A percentile compares a stretch with the other conserved stretches of the same genome.
Conservation (phyloP, 192 early-diverging fungal species). For the Podila minutissima region DNA sequence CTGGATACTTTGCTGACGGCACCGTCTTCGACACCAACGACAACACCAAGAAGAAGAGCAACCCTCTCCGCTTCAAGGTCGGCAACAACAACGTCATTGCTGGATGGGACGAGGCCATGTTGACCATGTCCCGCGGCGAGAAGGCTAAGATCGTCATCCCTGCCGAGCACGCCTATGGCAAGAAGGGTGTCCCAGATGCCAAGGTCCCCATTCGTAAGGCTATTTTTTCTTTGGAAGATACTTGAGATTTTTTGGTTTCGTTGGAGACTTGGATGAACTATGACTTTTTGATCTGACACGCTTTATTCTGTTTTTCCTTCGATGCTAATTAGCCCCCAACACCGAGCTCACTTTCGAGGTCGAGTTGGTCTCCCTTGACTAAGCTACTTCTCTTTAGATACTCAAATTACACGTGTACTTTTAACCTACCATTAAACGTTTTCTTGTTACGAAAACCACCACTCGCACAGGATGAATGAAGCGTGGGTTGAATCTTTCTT, state of each 20-base stretch:
- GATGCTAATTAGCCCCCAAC: conserved; percentile 48
- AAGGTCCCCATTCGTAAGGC: conserved; percentile 59
- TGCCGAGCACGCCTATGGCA: conserved; percentile 74
- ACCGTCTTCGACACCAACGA: conserved; percentile 77
- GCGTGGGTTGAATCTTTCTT: neutral
- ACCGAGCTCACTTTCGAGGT: conserved; percentile 73
- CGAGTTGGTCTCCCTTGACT: conserved; percentile 64
- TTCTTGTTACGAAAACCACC: too few species aligned
- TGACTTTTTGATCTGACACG: neutral
- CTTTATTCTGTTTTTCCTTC: neutral
- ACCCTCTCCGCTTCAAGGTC: conserved; percentile 77
- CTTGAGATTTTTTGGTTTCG: neutral
- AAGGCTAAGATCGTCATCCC: conserved; percentile 68
- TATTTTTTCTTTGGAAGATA: neutral
- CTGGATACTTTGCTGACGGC: conserved; percentile 76
- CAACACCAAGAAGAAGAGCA: conserved; percentile 68
- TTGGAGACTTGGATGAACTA: neutral
- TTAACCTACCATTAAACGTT: too few species aligned
- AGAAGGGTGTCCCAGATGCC: conserved; percentile 60
- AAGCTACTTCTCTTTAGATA: conserved; percentile 1
- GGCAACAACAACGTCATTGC: conserved; percentile 67
- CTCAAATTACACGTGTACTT: too few species aligned
- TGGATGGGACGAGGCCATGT: conserved; percentile 79
- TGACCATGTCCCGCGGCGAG: conserved; percentile 75
- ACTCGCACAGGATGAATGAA: too few species aligned